Percentiles rank a stretch among this genome's conserved stretches.
phyloP scores from a whole-genome alignment of 2,329 filamentous ascomycete species.

The Aspergillus ruber region DNA sequence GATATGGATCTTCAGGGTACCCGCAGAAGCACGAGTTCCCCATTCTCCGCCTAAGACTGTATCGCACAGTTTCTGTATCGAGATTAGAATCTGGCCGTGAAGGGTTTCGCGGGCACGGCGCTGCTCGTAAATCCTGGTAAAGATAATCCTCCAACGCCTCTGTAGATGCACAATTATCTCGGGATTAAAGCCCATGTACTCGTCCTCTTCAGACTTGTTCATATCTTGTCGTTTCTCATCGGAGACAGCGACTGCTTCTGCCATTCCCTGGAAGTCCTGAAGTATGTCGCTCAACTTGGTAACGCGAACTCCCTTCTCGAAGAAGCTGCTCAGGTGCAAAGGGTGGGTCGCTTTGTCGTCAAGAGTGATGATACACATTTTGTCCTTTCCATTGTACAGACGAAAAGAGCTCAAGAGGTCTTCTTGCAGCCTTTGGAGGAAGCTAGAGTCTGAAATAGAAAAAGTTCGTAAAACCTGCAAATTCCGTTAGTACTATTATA shows the following conservation, averaged over 20 bases:
- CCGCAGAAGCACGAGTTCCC: neutral
- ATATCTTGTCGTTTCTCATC: neutral
- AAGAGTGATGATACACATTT: conserved; percentile 8
- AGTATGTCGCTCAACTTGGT: conserved; percentile 3
- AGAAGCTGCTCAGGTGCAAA: neutral
- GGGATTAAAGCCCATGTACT: conserved; percentile 4
- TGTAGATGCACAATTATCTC: conserved; percentile 7
- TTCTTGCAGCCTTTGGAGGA: conserved; percentile 3
- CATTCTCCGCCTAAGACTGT: neutral
- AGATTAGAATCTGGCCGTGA: conserved; percentile 1
- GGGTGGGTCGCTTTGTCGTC: conserved; percentile 6
- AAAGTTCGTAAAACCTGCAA: neutral
- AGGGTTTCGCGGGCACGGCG: neutral
- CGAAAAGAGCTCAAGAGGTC: conserved; percentile 4
- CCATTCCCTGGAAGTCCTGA: neutral
- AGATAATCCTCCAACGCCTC: conserved; percentile 7
- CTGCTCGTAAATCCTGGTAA: neutral
- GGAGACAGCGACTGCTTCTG: neutral
- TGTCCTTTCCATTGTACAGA: conserved; percentile 8
- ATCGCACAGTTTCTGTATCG: conserved; percentile 1
- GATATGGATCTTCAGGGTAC: conserved; percentile 3
- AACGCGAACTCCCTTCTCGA: conserved; percentile 1
- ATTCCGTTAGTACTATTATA: neutral
- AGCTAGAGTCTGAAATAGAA: neutral
- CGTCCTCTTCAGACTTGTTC: neutral